Evolutionary conservation across 2,329 filamentous ascomycete genomes (phyloP).

Genomic region (Mycosphaerelloides madeirae): DNA sequence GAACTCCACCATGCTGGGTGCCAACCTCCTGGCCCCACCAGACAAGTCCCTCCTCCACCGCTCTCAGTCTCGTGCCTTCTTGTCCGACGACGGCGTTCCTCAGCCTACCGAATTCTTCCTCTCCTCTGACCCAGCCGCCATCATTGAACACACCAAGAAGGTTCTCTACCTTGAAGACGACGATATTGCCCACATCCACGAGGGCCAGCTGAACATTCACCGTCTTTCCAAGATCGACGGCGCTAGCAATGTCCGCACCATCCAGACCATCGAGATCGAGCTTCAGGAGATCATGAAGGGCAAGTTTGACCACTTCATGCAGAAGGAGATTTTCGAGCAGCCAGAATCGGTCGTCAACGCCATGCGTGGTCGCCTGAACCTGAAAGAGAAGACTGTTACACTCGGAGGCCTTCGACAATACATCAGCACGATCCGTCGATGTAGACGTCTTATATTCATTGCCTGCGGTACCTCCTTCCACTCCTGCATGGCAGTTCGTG

Average conservation of each 20-base stretch:
- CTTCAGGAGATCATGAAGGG: conserved; percentile 99
- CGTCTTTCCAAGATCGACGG: conserved; percentile 95
- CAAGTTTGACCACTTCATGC: conserved; percentile 99
- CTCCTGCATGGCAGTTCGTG: conserved; percentile 98
- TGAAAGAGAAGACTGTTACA: conserved; percentile 89
- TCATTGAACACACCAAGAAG: conserved; percentile 99
- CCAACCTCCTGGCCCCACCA: conserved; percentile 71
- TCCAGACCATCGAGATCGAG: conserved; percentile 97
- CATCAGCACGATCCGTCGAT: conserved; percentile 92
- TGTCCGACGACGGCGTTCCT: conserved; percentile 95
- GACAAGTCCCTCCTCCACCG: conserved; percentile 98
- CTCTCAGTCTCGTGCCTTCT: conserved; percentile 96
- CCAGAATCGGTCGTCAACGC: conserved; percentile 99
- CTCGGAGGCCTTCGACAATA: conserved; percentile 94
- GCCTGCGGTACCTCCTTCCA: conserved; percentile 98
- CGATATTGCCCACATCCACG: conserved; percentile 98
- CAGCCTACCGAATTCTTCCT: conserved; percentile 99
- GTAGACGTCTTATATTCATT: conserved; percentile 97
- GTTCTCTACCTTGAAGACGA: conserved; percentile 99
- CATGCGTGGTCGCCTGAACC: conserved; percentile 96
- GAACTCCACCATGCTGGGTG: conserved; percentile 53
- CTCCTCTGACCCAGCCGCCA: conserved; percentile 95
- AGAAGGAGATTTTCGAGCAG: conserved; percentile 99
- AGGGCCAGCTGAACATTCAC: conserved; percentile 98
- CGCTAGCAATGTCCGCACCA: conserved; percentile 94